These are phyloP conservation scores for Adansonia rubrostipa DNA, from an alignment of 441 rosid genomes.

Conservation along the genomic window DNA sequence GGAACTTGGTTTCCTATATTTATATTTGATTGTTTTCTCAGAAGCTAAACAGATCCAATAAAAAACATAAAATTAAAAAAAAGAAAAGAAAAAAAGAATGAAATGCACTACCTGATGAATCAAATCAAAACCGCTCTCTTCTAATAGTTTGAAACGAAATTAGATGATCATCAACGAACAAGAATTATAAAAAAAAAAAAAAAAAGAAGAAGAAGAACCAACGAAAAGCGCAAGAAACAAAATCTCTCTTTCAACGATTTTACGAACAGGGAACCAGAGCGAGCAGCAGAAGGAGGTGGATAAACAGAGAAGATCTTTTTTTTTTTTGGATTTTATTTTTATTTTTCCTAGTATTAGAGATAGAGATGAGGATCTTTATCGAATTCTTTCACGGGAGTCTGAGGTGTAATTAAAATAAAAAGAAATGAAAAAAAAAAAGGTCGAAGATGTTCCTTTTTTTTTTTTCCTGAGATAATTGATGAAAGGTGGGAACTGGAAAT, in stretches of 20 bases:
- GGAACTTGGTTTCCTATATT: background rate
- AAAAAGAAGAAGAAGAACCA: background rate
- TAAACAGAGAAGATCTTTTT: background rate
- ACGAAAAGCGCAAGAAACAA: background rate
- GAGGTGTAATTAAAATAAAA: background rate
- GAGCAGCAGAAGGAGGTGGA: background rate
- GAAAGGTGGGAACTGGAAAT: background rate
- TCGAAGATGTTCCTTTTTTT: background rate
- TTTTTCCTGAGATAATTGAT: background rate
- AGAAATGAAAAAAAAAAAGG: background rate
- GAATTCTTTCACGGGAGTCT: background rate
- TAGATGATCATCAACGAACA: slow-evolving; percentile 66
- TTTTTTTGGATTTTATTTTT: too few species aligned
- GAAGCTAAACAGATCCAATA: slow-evolving; percentile 32
- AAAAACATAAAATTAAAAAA: background rate
- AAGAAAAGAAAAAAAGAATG: background rate
- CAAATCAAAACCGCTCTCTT: background rate
- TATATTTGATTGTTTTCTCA: background rate
- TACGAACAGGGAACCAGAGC: background rate
- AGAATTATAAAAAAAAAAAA: background rate
- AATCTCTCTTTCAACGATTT: background rate
- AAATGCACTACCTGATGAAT: slow-evolving; percentile 30
- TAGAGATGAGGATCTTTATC: background rate
- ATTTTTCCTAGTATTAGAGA: too few species aligned
- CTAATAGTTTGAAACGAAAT: slow-evolving; percentile 19